Evolutionary conservation across 2,329 filamentous ascomycete species (phyloP).

Genomic region (Drechslerella dactyloides): DNA sequence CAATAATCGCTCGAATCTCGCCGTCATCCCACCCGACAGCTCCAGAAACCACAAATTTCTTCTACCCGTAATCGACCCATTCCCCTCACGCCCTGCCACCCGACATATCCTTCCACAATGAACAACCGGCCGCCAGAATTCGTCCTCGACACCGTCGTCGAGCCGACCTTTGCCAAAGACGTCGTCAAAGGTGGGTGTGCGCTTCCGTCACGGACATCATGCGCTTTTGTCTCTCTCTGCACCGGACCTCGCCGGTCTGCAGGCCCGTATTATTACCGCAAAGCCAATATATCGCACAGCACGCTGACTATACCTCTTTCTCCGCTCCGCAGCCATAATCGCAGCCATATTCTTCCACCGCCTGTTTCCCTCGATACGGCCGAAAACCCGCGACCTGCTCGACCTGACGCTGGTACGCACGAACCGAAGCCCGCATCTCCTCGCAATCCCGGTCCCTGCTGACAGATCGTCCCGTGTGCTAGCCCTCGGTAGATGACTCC

Average conservation of each 20-base stretch:
- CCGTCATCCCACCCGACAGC: background rate
- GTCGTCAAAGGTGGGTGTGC: conserved; percentile 80
- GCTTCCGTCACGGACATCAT: conserved; percentile 40
- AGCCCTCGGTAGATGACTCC: conserved; percentile 82
- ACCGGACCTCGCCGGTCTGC: conserved; percentile 29
- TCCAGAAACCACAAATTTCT: background rate
- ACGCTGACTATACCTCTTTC: conserved; percentile 35
- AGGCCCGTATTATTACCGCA: conserved; percentile 34
- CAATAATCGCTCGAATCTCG: background rate
- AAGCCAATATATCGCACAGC: conserved; percentile 6
- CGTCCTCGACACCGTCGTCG: conserved; percentile 90
- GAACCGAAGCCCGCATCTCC: background rate
- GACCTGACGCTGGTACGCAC: conserved; percentile 73
- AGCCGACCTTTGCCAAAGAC: conserved; percentile 86
- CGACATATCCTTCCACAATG: conserved; percentile 60
- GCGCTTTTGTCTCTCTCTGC: conserved; percentile 37
- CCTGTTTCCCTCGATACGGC: conserved; percentile 86
- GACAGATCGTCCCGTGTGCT: background rate
- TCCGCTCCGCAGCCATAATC: conserved; percentile 71
- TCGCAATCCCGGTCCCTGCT: conserved; percentile 15
- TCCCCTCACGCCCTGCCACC: conserved; percentile 11
- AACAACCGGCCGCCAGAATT: conserved; percentile 78
- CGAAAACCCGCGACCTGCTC: conserved; percentile 84
- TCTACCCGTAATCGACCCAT: too few relatives aligned
- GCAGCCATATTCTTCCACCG: conserved; percentile 99